Base-by-base conservation (phyloP, 352 stramenopile genomes). In the Phytophthora pluvialis region DNA sequence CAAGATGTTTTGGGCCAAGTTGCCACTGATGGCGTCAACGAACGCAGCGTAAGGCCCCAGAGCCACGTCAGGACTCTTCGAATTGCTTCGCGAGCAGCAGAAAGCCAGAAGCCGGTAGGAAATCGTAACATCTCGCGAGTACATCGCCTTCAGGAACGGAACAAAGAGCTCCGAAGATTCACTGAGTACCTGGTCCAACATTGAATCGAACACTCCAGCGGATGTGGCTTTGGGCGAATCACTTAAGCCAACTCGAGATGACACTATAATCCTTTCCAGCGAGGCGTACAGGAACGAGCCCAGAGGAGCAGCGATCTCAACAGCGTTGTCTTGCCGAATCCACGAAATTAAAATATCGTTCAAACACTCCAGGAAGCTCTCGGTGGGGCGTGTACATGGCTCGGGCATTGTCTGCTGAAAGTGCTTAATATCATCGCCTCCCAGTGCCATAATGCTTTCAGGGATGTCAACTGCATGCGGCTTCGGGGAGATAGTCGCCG, bases 311-410 rank as follows among this genome's bases (percentile, higher is more conserved):
- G 83, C 82, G 9, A 94, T 71, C 46, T 91, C 83, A 8, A 88
- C 69, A 1, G 82, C 82, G 45, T 90, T 94, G 33, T 88, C 74
- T 71, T 90, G 81, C 3, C 83, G 83, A 65, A 89, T 91, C 86
- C 86, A 94, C 29, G 78, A 91, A 64, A 91, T 91, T 16, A 93
- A 65, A 67, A 93, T 89, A 53, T 94, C 85, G 53, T 94, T 94
- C 35, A 94, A 67, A 7, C 79, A 90, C 61, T 93, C 83, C 16
- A 94, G 47, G 46, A 94, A 94, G 21, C 77, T 82, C 51, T 94
- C 83, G 0, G 83, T 86, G 0, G 83, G 83, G 21, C 78, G 70
- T 9, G 75, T 86, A 29, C 73, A 85, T 4, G 83, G 83, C 29
- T 89, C 78, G 3, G 80, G 81, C 48, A 93, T 81, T 65, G 77